phyloP scores from a whole-genome alignment of 2,329 filamentous ascomycete genomes.

The Neoarthrinium moseri region DNA sequence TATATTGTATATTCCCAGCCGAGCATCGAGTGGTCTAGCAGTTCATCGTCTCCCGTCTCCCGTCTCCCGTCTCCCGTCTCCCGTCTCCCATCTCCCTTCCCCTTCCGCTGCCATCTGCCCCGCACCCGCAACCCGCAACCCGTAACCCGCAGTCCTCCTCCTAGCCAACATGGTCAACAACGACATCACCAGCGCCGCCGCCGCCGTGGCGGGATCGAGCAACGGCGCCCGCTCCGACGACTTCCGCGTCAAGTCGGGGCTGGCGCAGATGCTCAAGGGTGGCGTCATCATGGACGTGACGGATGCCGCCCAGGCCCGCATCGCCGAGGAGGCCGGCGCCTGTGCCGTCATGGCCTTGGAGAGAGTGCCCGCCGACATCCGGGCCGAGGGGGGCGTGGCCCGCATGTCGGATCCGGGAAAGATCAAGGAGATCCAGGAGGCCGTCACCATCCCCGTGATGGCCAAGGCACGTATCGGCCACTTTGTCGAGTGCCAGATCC shows the following conservation, averaged over 20 bases:
- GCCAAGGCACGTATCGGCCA: slow-evolving; percentile 97
- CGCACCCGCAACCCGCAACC: too few relatives aligned
- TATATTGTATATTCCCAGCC: too few relatives aligned
- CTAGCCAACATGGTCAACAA: slow-evolving; percentile 20
- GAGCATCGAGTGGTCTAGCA: background rate
- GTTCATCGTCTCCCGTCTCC: background rate
- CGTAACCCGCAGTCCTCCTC: too few relatives aligned
- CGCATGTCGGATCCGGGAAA: slow-evolving; percentile 95
- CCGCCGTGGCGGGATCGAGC: slow-evolving; percentile 13
- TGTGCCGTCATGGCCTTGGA: slow-evolving; percentile 98
- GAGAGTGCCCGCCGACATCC: slow-evolving; percentile 94
- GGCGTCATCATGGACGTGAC: slow-evolving; percentile 99
- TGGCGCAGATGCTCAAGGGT: slow-evolving; percentile 98
- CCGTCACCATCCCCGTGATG: slow-evolving; percentile 98
- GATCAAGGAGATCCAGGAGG: slow-evolving; percentile 92
- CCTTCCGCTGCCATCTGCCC: too few relatives aligned
- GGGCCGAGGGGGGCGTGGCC: slow-evolving; percentile 86
- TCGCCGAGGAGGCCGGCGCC: slow-evolving; percentile 95
- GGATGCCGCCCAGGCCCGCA: slow-evolving; percentile 88
- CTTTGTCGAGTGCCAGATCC: slow-evolving; percentile 97
- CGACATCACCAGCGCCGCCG: slow-evolving; percentile 14
- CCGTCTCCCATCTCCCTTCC: too few relatives aligned
- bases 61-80: too few relatives aligned
- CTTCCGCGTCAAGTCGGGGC: slow-evolving; percentile 89
- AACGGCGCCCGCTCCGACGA: slow-evolving; percentile 32